Conservation (phyloP, 768 basidiomycete species). For the Leucogyrophana mollusca region DNA sequence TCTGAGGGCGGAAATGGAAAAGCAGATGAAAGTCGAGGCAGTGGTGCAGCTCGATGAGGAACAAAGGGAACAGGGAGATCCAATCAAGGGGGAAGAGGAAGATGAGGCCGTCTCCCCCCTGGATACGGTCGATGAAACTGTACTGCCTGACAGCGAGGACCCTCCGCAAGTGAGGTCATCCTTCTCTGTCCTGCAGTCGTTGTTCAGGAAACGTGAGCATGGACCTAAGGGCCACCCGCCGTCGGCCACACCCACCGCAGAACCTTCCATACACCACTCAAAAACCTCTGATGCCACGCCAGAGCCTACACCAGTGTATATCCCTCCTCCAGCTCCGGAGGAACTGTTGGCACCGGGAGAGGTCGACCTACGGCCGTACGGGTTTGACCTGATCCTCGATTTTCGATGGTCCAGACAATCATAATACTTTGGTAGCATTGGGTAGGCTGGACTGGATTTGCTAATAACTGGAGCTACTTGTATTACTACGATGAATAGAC, state of each 20-base stretch:
- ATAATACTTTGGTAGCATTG: constrained; percentile 3
- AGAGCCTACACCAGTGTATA: constrained; percentile 3
- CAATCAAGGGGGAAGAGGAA: neutral
- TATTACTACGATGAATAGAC: too few relatives aligned
- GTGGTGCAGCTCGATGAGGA: constrained; percentile 20
- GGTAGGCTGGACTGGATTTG: too few relatives aligned
- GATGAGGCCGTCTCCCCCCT: too few relatives aligned
- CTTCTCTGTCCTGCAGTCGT: constrained; percentile 20
- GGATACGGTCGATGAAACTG: too few relatives aligned
- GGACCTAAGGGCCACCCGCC: neutral
- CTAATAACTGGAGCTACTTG: too few relatives aligned
- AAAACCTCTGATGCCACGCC: constrained; percentile 4
- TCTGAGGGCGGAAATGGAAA: constrained; percentile 35
- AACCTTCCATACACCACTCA: constrained; percentile 1
- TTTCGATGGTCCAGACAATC: constrained; percentile 57
- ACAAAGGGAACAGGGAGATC: neutral
- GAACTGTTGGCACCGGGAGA: constrained; percentile 40
- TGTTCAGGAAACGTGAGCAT: constrained; percentile 16
- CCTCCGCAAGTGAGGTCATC: constrained; percentile 13
- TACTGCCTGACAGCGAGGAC: neutral
- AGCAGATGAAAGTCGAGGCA: constrained; percentile 23
- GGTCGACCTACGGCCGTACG: constrained; percentile 72
- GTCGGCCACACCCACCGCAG: neutral
- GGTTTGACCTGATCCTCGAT: constrained; percentile 71
- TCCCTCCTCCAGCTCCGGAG: constrained; percentile 13